Evolutionary conservation across 768 basidiomycete genomes (phyloP).

Genomic region (Mycena rosella): DNA sequence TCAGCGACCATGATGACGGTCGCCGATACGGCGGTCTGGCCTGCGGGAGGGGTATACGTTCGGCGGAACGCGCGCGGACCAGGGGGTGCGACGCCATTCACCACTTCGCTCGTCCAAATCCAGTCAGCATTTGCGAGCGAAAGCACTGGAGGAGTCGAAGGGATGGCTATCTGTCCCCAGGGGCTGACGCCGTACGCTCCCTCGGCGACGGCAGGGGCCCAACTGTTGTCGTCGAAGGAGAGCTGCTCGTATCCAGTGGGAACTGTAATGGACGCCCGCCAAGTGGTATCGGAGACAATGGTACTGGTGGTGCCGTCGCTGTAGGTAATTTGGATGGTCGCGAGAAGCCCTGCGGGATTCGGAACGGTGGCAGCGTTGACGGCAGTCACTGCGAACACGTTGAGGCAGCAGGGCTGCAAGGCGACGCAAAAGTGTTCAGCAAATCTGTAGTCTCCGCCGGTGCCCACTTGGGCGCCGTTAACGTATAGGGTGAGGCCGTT

Average conservation of each 20-base stretch:
- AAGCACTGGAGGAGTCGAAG: conserved; percentile 39
- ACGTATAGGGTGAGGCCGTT: conserved; percentile 48
- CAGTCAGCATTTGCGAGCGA: conserved; percentile 42
- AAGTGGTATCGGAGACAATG: conserved; percentile 47
- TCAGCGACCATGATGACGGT: conserved; percentile 44
- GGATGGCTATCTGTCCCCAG: conserved; percentile 35
- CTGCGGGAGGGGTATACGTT: conserved; percentile 40
- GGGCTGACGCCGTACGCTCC: conserved; percentile 35
- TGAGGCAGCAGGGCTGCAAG: conserved; percentile 41
- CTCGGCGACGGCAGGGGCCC: conserved; percentile 45
- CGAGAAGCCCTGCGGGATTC: conserved; percentile 47
- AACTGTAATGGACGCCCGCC: conserved; percentile 43
- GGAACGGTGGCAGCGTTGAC: conserved; percentile 26
- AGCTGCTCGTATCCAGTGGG: conserved; percentile 46
- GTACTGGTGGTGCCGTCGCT: conserved; percentile 46
- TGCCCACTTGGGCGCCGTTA: conserved; percentile 45
- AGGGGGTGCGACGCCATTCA: conserved; percentile 36
- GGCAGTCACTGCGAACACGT: conserved; percentile 50
- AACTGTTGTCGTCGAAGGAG: conserved; percentile 46
- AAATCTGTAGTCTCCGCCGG: conserved; percentile 31
- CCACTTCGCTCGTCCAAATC: conserved; percentile 51
- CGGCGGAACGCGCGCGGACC: conserved; percentile 48
- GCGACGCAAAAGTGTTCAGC: conserved; percentile 47
- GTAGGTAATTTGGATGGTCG: conserved; percentile 48
- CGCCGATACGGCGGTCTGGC: conserved; percentile 39